phyloP scores from a whole-genome alignment of 768 basidiomycete genomes.

The Mycena vitilis region DNA sequence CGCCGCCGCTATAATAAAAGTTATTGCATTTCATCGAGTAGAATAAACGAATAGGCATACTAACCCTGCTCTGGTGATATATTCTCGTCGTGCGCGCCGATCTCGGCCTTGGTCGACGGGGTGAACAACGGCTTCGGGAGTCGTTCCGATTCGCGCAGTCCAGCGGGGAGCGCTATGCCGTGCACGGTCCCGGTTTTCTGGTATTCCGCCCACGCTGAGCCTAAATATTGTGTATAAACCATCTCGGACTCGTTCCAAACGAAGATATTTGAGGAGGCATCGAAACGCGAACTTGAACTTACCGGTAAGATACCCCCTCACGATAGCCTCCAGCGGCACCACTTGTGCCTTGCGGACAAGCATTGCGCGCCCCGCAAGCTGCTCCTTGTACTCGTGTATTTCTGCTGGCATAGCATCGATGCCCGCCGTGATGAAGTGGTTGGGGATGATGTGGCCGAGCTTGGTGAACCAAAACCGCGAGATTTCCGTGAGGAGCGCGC shows the following conservation, averaged over 20 bases:
- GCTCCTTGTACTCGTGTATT: constrained; percentile 76
- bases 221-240: constrained; percentile 52
- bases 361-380: constrained; percentile 89
- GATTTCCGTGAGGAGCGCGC: constrained; percentile 87
- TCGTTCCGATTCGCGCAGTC: constrained; percentile 87
- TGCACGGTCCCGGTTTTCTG: constrained; percentile 89
- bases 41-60: background rate
- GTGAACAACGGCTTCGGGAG: constrained; percentile 90
- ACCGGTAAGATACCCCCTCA: constrained; percentile 98
- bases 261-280: background rate
- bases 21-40: background rate
- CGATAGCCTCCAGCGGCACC: constrained; percentile 93
- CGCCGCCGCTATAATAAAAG: constrained; percentile 59
- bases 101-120: constrained; percentile 96
- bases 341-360: constrained; percentile 91
- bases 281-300: constrained; percentile 7
- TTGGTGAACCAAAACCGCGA: constrained; percentile 97
- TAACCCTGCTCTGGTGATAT: constrained; percentile 89
- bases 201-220: constrained; percentile 97
- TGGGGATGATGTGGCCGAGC: constrained; percentile 82
- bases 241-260: background rate
- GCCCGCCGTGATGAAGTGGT: constrained; percentile 87
- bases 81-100: constrained; percentile 96
- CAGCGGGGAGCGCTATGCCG: constrained; percentile 79
- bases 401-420: constrained; percentile 87